A percentile compares a stretch with the other conserved stretches of the same genome.
Evolutionary conservation across 208 protist genomes (phyloP).

Genomic region (Zelonia costaricensis): DNA sequence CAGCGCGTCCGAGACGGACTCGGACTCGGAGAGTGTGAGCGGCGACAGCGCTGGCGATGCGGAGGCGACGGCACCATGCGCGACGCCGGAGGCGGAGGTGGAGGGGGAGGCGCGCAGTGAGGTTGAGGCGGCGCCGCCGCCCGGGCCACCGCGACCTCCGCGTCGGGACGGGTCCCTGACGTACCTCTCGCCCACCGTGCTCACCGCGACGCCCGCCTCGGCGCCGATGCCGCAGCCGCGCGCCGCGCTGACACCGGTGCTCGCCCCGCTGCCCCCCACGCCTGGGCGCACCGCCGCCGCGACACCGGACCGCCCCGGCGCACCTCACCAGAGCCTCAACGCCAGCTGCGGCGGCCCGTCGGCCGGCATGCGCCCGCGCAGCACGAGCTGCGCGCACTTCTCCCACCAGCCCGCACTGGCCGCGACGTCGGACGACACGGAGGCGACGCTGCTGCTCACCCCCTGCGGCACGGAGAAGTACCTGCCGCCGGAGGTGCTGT

Average conservation of each 20-base stretch:
- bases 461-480: slow-evolving; percentile 84
- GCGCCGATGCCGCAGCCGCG: too few species aligned
- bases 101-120: neutral
- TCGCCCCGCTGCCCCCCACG: neutral
- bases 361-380: neutral
- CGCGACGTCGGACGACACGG: slow-evolving; percentile 23
- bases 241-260: neutral
- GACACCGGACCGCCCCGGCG: neutral
- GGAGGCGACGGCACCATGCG: neutral
- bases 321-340: neutral
- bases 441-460: slow-evolving; percentile 51
- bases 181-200: slow-evolving; percentile 2
- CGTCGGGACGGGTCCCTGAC: neutral
- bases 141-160: too few species aligned
- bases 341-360: neutral
- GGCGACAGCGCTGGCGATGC: neutral
- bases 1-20: slow-evolving; percentile 49
- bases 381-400: too few species aligned
- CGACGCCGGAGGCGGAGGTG: neutral
- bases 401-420: neutral
- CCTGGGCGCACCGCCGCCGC: neutral
- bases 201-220: neutral
- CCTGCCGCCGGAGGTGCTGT: slow-evolving; percentile 75
- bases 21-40: slow-evolving; percentile 30
- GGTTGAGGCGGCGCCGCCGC: neutral